Evolutionary conservation across 1,139 yeast species (phyloP).

Genomic region (Suhomyces wounanorum): DNA sequence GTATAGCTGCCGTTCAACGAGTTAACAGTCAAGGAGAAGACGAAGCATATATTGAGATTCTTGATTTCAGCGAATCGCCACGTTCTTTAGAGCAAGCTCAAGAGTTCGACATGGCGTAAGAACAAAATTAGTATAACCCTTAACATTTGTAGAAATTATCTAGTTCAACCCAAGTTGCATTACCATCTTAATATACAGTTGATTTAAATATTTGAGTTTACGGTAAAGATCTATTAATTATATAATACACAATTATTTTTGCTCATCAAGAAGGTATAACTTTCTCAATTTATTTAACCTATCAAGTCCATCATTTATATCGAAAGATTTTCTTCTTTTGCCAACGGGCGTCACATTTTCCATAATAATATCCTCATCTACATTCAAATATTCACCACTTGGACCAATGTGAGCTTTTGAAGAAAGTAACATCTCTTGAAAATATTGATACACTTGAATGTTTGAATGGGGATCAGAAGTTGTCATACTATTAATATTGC

Average conservation of each 20-base stretch:
- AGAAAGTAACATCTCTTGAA: slow-evolving; percentile 25
- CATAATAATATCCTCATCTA: slow-evolving; percentile 19
- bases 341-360: slow-evolving; percentile 13
- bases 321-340: slow-evolving; percentile 29
- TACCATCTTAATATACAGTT: not conserved
- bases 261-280: slow-evolving; percentile 33
- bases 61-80: slow-evolving; percentile 69
- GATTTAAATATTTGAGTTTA: not conserved
- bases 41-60: slow-evolving; percentile 72
- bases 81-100: slow-evolving; percentile 4
- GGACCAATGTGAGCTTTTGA: slow-evolving; percentile 28
- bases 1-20: slow-evolving; percentile 92
- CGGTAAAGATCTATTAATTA: not conserved
- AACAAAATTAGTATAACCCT: not conserved
- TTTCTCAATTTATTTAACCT: slow-evolving; percentile 37
- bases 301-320: slow-evolving; percentile 37
- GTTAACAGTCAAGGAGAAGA: slow-evolving; percentile 47
- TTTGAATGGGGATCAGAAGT: slow-evolving; percentile 9
- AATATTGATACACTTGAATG: slow-evolving; percentile 22
- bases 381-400: slow-evolving; percentile 27
- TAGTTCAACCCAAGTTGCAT: slow-evolving; percentile 2
- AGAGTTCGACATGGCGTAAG: slow-evolving; percentile 3
- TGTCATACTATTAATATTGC: slow-evolving; percentile 20
- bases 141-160: not conserved
- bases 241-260: not conserved